Evolutionary conservation across 2,329 filamentous ascomycete species (phyloP), one percentile per base, ranked within the genome.

Genomic region (Fusarium tuaranense): DNA sequence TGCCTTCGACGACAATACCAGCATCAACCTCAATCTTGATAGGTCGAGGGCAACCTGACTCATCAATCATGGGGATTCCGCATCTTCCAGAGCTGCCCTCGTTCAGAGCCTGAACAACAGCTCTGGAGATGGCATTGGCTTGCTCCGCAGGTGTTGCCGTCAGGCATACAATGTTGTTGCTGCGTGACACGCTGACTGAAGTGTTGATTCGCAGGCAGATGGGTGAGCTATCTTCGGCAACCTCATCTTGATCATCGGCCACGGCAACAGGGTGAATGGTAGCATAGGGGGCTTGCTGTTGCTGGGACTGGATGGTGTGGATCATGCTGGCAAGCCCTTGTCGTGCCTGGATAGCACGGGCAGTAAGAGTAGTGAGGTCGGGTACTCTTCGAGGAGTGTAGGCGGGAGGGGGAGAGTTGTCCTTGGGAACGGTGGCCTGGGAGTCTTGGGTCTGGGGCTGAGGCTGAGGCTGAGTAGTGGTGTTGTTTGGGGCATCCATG

Each of bases 201-300:
- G 86, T 84, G 74, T 86, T 85, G 81, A 91, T 86, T 18, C 80
- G 82, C 53, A 91, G 79, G 59, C 79, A 82, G 68, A 89, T 84
- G 58, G 86, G 80, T 2, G 84, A 83, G 53, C 79, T 72, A 12
- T 78, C 75, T 39, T 81, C 78, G 9, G 68, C 46, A 0, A 48
- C 63, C n/a, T 68, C 68, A 10, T 76, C 76, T 12, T 78, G 73
- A 3, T 77, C 77, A 30, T 74, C 66, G 44, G 58, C 55, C 36
- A 34, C 32, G 18, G 48, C 48, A 51, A 14, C 68, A 48, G 60
- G 67, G 53, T 72, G 65, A 30, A 62, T 32, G 27, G 59, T 53
- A 41, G 63, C 64, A 55, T 55, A 68, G 39, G 70, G 55, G 46
- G 51, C 64, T 55, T 59, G 46, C 30, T 57, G 70, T 13, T 65